Evolutionary conservation across 163 green algal species (phyloP), one percentile per base, ranked within the genome.

Genomic region (Chlorella variabilis): DNA sequence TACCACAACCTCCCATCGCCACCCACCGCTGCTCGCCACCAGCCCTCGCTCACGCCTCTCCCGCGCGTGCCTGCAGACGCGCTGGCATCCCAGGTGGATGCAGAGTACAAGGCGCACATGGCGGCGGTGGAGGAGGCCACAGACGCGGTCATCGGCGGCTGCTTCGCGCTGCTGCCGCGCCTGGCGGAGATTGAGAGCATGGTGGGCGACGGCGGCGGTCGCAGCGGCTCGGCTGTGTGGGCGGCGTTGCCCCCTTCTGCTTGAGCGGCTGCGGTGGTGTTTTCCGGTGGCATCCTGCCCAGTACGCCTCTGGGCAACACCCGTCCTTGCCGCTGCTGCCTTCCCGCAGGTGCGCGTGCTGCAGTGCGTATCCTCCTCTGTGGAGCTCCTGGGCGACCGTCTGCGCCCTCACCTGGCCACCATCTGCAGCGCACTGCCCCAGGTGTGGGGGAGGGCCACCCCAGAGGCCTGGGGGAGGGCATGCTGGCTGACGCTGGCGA

Each of bases 101-200:
- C 82, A 11, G 83, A 90, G 67, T 83, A 91, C 21, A 61, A 81
- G n/a, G 73, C 70, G 66, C 89, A 93, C 56, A 78, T 93, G 38
- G 77, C 33, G 0, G 83, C 84, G 0, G 82, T 95, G 56, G 77
- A 83, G 27, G 83, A 54, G 21, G 71, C 73, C 25, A 51, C 90
- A 25, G 84, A 87, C 5, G 77, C 79, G 15, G 36, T 83, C 54
- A 61, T 94, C 48, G 74, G 41, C 33, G 80, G 80, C 45, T 93
- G 90, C 70, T 95, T 95, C 58, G 71, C 45, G 38, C 83, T 95
- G 84, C 84, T 95, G 83, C 76, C 76, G 2, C 73, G 91, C 8
- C 75, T 96, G 70, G 74, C 70, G 25, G 91, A 97, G 87, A 87
- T 92, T 11, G 92, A 97, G 85, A 94, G 88, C 88, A 93, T 92